Conservation (phyloP, 257 asterid species). For the Striga asiatica region DNA sequence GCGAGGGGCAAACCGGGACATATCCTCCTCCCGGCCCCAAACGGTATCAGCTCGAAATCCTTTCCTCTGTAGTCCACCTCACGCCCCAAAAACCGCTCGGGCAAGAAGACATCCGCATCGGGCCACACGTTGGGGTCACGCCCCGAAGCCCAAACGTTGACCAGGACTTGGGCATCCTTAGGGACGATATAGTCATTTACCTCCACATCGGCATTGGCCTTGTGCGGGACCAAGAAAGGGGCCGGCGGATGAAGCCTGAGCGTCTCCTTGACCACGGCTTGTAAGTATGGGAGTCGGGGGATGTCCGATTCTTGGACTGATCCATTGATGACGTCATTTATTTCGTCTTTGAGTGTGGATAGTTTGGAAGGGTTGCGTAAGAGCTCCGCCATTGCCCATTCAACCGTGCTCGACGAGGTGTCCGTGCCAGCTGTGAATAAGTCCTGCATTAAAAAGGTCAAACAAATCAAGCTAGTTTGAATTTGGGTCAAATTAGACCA, state of each 20-base stretch:
- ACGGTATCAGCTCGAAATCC: neutral
- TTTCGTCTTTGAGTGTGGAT: conserved; percentile 18
- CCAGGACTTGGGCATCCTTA: conserved; percentile 19
- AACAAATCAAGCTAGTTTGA: no score
- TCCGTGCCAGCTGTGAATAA: conserved; percentile 16
- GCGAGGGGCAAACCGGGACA: neutral
- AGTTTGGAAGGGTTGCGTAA: conserved; percentile 16
- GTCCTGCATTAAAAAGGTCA: conserved; percentile 11
- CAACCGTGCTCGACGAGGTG: conserved; percentile 19
- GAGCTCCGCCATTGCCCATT: conserved; percentile 30
- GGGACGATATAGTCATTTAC: conserved; percentile 21
- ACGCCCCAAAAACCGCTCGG: conserved; percentile 20
- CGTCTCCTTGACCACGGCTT: conserved; percentile 29
- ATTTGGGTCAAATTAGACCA: no score
- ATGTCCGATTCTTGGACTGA: conserved; percentile 28
- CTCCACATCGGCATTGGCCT: conserved; percentile 9
- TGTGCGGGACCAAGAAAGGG: conserved; percentile 19
- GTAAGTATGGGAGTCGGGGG: conserved; percentile 22
- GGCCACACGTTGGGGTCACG: conserved; percentile 26
- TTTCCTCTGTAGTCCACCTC: neutral
- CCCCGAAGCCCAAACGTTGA: conserved; percentile 22
- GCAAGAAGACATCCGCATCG: conserved; percentile 20
- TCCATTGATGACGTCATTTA: neutral
- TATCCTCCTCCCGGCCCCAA: neutral
- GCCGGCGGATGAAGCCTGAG: conserved; percentile 22